Evolutionary conservation across 1,139 yeast genomes (phyloP).

Genomic region (Scheffersomyces quercinus): DNA sequence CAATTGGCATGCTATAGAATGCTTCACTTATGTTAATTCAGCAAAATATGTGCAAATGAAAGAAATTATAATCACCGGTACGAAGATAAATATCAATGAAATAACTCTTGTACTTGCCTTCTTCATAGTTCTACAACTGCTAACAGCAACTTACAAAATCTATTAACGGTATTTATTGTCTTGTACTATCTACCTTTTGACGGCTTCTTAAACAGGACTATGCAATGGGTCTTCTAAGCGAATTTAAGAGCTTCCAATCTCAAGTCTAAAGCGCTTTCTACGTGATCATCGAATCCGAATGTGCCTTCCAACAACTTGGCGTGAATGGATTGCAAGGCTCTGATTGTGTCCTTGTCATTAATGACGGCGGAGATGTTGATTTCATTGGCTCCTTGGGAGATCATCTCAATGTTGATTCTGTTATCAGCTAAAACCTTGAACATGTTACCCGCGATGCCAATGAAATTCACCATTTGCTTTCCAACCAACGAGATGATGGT

Average conservation of each 20-base stretch:
- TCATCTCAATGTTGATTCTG: slow-evolving; percentile 93
- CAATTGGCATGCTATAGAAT: too few relatives aligned
- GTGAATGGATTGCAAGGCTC: slow-evolving; percentile 86
- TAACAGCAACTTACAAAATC: too few relatives aligned
- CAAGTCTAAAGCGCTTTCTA: slow-evolving; percentile 36
- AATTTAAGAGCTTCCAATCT: slow-evolving; percentile 38
- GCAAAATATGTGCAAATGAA: too few relatives aligned
- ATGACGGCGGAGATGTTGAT: slow-evolving; percentile 95
- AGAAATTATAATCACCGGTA: too few relatives aligned
- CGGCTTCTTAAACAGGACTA: background rate
- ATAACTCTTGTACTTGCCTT: too few relatives aligned
- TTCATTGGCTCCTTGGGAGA: slow-evolving; percentile 97
- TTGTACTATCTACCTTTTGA: background rate
- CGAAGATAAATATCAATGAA: too few relatives aligned
- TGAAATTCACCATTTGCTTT: slow-evolving; percentile 92
- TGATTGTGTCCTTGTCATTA: slow-evolving; percentile 75
- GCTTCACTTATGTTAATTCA: too few relatives aligned
- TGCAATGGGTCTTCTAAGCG: background rate
- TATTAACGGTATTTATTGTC: background rate
- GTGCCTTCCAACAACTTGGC: slow-evolving; percentile 64
- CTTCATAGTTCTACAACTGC: too few relatives aligned
- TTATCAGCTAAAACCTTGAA: slow-evolving; percentile 93
- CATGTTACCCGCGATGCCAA: slow-evolving; percentile 98
- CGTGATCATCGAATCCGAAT: slow-evolving; percentile 27
- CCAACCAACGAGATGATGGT: slow-evolving; percentile 94